Evolutionary conservation across 208 protist genomes (phyloP).

Genomic region (Acanthamoeba divionensis): DNA sequence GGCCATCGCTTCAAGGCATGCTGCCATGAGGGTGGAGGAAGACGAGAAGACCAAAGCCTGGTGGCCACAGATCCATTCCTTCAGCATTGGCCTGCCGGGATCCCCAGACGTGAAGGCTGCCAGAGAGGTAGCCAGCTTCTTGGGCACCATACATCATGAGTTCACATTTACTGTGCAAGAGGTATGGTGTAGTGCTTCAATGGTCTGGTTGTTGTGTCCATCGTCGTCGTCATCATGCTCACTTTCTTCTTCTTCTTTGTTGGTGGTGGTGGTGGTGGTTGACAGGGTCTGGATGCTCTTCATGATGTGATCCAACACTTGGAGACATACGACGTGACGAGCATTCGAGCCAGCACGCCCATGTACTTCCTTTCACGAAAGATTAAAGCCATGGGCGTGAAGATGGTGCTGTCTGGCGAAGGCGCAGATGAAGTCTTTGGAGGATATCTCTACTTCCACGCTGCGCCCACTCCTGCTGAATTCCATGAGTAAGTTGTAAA

Average conservation of each 20-base stretch:
- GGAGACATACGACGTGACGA: conserved; percentile 91
- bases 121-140: conserved; percentile 79
- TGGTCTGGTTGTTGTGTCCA: neutral
- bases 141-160: conserved; percentile 87
- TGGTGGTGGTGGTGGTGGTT: neutral
- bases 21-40: conserved; percentile 62
- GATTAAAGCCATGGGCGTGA: conserved; percentile 90
- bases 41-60: conserved; percentile 65
- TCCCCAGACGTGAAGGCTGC: conserved; percentile 86
- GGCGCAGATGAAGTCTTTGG: conserved; percentile 88
- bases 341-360: conserved; percentile 86
- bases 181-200: conserved; percentile 10
- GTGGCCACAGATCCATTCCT: conserved; percentile 82
- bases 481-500: conserved; percentile 80
- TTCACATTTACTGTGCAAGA: conserved; percentile 87
- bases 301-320: conserved; percentile 87
- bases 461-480: conserved; percentile 79
- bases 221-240: neutral
- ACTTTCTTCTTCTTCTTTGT: neutral
- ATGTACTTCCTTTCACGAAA: conserved; percentile 87
- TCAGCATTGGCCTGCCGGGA: conserved; percentile 84
- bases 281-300: conserved; percentile 83
- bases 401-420: conserved; percentile 86
- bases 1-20: conserved; percentile 72
- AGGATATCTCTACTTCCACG: conserved; percentile 89